A percentile compares a stretch with the other conserved stretches of the same genome.
Evolutionary conservation across 495 filamentous ascomycete genomes (phyloP).

Genomic region (Lepidopterella palustris): DNA sequence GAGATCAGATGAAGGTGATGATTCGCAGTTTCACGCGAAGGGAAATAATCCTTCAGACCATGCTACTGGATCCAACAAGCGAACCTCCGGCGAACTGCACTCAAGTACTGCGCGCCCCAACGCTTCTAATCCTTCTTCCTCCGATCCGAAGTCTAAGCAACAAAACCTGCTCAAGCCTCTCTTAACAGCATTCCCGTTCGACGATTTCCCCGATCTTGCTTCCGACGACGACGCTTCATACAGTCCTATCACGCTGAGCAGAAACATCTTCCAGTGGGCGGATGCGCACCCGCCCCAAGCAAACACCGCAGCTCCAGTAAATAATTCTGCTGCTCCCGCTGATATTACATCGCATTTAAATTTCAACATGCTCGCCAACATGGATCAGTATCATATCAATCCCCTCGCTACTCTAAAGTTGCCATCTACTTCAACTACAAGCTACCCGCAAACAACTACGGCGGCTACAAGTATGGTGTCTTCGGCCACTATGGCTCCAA

Average conservation of each 20-base stretch:
- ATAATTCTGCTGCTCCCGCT: background rate
- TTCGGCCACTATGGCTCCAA: background rate
- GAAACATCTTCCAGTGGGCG: conserved; percentile 33
- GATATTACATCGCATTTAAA: conserved; percentile 4
- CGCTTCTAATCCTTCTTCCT: too few species aligned
- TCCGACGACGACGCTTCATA: conserved; percentile 17
- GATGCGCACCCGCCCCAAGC: conserved; percentile 15
- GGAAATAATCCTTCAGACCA: background rate
- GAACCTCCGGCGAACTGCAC: too few species aligned
- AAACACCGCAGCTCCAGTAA: background rate
- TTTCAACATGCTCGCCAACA: conserved; percentile 5
- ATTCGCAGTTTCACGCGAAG: background rate
- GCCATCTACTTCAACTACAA: conserved; percentile 8
- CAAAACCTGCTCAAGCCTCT: conserved; percentile 14
- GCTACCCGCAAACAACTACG: background rate
- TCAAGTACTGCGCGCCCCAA: too few species aligned
- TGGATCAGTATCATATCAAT: conserved; percentile 25
- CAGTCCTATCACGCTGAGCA: conserved; percentile 31
- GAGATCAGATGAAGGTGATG: background rate
- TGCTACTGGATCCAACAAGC: too few species aligned
- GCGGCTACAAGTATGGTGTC: background rate
- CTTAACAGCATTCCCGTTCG: conserved; percentile 11
- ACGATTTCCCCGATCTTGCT: conserved; percentile 22
- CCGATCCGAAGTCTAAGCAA: background rate
- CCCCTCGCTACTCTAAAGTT: conserved; percentile 25